phyloP scores from a whole-genome alignment of 163 green algal genomes.

The Scenedesmus sp. region DNA sequence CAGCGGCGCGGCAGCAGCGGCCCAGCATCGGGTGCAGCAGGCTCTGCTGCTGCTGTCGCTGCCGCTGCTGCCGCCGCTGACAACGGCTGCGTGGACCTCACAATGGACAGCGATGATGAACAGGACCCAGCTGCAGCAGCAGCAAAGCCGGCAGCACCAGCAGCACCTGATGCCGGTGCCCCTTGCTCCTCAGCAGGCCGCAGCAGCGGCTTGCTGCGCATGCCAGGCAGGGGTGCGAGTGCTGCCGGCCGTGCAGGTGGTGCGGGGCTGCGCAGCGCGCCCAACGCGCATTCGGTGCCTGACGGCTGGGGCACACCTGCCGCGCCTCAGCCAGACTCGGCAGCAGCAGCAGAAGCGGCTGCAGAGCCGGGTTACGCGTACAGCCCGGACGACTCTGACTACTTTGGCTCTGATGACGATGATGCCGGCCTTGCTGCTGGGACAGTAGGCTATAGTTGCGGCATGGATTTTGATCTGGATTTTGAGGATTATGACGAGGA shows the following conservation, averaged over 20 bases:
- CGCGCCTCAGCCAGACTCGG: neutral
- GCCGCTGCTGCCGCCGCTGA: neutral
- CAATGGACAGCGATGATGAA: slow-evolving; percentile 22
- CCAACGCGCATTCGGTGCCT: neutral
- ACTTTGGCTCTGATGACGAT: neutral
- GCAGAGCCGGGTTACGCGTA: neutral
- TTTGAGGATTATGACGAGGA: neutral
- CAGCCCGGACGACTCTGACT: too few relatives aligned
- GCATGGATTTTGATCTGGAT: neutral
- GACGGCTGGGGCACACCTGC: neutral
- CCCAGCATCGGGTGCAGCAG: neutral
- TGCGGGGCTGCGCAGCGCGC: neutral
- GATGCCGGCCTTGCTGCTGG: neutral
- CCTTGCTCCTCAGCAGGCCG: neutral
- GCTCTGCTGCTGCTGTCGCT: neutral
- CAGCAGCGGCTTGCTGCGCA: slow-evolving; percentile 5
- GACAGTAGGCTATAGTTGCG: neutral
- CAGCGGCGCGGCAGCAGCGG: neutral
- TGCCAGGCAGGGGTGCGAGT: neutral
- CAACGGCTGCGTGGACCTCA: slow-evolving; percentile 17
- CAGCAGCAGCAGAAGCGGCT: neutral
- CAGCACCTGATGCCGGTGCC: neutral
- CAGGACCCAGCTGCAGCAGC: neutral
- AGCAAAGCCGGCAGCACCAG: neutral
- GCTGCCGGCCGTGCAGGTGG: neutral